Conservation (phyloP, 2,329 filamentous ascomycete species). For the Monosporascus sp. region DNA sequence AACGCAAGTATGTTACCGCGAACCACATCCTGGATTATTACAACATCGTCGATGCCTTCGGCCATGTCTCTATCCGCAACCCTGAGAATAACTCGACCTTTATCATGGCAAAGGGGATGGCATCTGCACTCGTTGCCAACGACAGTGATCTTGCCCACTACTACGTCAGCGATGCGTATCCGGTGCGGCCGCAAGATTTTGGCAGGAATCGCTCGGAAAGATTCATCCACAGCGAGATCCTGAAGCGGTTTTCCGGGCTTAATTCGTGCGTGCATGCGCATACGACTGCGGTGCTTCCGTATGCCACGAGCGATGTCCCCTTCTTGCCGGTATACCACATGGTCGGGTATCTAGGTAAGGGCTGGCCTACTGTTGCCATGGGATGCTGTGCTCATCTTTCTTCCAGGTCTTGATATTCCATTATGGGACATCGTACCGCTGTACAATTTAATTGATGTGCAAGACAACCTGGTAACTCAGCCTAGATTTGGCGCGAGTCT, state of each 20-base stretch:
- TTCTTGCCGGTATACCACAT: slow-evolving; percentile 10
- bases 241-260: slow-evolving; percentile 9
- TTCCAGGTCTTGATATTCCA: slow-evolving; percentile 1
- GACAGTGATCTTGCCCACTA: slow-evolving; percentile 43
- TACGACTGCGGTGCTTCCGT: slow-evolving; percentile 11
- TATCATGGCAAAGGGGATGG: slow-evolving; percentile 42
- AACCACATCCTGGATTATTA: slow-evolving; percentile 50
- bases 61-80: slow-evolving; percentile 49
- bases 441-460: slow-evolving; percentile 7
- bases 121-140: slow-evolving; percentile 42
- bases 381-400: no score
- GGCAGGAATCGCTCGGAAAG: slow-evolving; percentile 5
- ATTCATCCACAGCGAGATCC: slow-evolving; percentile 16
- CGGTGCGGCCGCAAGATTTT: slow-evolving; percentile 37
- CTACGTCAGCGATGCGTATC: slow-evolving; percentile 33
- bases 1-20: slow-evolving; percentile 34
- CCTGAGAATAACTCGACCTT: slow-evolving; percentile 40
- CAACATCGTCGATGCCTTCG: slow-evolving; percentile 48
- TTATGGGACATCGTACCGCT: slow-evolving; percentile 10
- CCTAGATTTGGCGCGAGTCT: slow-evolving; percentile 12
- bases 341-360: slow-evolving; percentile 13
- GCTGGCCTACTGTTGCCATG: neutral
- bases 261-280: slow-evolving; percentile 14
- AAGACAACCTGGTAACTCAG: slow-evolving; percentile 12
- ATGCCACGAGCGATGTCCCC: slow-evolving; percentile 6